Percentiles rank a stretch among this genome's conserved stretches.
Evolutionary conservation across 164 flowering plant species (phyloP).

Genomic region (Kingdonia uniflora): DNA sequence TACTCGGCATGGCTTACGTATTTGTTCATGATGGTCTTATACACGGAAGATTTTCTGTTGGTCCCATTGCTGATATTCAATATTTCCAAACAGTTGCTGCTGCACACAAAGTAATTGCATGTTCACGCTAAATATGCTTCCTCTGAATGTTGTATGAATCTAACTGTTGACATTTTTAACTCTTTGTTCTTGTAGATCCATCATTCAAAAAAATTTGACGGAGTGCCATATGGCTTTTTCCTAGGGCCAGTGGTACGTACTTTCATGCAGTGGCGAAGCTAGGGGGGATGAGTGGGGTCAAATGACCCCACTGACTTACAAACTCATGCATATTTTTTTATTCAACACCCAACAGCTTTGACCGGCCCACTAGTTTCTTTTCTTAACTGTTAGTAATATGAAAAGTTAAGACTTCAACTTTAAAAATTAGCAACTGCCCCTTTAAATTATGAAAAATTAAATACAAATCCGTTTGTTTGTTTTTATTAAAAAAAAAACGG

Average conservation of each 20-base stretch:
- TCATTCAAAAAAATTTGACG: slow-evolving; percentile 76
- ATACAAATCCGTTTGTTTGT: too few species aligned
- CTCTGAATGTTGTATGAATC: neutral
- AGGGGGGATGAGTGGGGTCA: too few species aligned
- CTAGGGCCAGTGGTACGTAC: slow-evolving; percentile 63
- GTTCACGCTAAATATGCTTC: neutral
- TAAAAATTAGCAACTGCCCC: too few species aligned
- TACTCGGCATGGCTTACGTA: slow-evolving; percentile 95
- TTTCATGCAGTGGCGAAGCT: too few species aligned
- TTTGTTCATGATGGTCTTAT: slow-evolving; percentile 96
- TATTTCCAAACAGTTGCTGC: slow-evolving; percentile 76
- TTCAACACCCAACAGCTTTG: too few species aligned
- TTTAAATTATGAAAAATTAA: too few species aligned
- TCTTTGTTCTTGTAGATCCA: slow-evolving; percentile 47
- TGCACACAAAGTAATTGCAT: slow-evolving; percentile 57
- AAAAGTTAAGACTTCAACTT: too few species aligned
- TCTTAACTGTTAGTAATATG: too few species aligned
- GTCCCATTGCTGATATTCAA: slow-evolving; percentile 87
- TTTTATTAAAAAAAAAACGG: too few species aligned
- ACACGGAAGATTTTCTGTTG: slow-evolving; percentile 88
- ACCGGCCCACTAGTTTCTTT: too few species aligned
- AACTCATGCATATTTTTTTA: too few species aligned
- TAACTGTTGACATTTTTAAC: neutral
- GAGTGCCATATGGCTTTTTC: slow-evolving; percentile 94
- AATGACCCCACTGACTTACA: too few species aligned